Evolutionary conservation across 2,329 filamentous ascomycete species (phyloP).

Genomic region (Pseudogymnoascus sp.): DNA sequence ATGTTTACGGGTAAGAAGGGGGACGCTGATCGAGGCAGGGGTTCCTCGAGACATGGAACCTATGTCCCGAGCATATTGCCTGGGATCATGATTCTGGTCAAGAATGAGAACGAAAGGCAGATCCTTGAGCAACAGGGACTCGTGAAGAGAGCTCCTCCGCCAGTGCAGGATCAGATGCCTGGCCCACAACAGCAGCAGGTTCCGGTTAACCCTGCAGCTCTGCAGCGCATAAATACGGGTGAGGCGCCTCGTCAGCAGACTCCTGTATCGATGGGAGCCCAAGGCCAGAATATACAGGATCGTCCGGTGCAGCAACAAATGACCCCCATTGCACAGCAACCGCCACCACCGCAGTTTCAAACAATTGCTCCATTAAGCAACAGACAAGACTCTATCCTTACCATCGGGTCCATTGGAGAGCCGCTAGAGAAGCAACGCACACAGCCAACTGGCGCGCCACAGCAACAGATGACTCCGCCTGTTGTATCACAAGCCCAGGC

Average conservation of each 20-base stretch:
- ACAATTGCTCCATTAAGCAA: neutral
- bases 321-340: neutral
- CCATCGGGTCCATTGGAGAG: neutral
- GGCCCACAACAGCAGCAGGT: neutral
- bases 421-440: neutral
- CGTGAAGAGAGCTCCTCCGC: neutral
- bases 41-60: neutral
- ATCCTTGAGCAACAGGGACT: neutral
- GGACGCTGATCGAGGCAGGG: neutral
- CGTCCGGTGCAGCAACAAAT: neutral
- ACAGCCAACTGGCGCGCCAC: neutral
- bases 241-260: neutral
- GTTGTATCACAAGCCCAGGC: neutral
- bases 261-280: neutral
- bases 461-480: neutral
- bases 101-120: neutral
- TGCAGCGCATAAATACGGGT: neutral
- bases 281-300: neutral
- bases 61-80: neutral
- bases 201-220: neutral
- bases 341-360: neutral
- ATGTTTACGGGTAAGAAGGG: slow-evolving; percentile 18
- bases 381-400: neutral
- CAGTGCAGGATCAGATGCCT: neutral
- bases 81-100: neutral